Evolutionary conservation across 1,139 yeast genomes (phyloP).

Genomic region (Saccharomyces hybrid): DNA sequence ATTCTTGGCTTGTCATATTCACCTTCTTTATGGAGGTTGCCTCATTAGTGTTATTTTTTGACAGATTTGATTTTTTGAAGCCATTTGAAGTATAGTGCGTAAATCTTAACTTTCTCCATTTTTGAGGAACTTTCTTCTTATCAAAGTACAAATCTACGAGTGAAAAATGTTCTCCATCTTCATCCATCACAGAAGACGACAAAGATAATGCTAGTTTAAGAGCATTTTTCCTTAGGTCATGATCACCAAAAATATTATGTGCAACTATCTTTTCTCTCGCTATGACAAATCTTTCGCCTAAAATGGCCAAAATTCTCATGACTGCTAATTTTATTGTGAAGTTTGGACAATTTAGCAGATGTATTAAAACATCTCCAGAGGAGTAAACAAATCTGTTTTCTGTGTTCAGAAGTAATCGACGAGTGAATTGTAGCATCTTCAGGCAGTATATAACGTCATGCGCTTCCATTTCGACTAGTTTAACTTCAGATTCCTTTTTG

Average conservation of each 20-base stretch:
- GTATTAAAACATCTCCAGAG: conserved; percentile 55
- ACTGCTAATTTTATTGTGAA: conserved; percentile 55
- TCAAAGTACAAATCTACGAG: conserved; percentile 47
- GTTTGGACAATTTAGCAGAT: conserved; percentile 53
- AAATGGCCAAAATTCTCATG: conserved; percentile 52
- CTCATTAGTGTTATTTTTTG: background rate
- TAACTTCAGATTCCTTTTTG: conserved; percentile 37
- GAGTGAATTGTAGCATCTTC: conserved; percentile 55
- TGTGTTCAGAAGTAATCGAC: conserved; percentile 60
- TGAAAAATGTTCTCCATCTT: conserved; percentile 44
- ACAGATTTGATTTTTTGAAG: conserved; percentile 3
- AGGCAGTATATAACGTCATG: conserved; percentile 44
- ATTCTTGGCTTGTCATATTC: conserved; percentile 41
- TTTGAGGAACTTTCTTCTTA: conserved; percentile 43
- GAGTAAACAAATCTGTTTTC: conserved; percentile 60
- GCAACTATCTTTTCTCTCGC: conserved; percentile 39
- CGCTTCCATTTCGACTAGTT: conserved; percentile 39
- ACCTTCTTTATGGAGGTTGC: conserved; percentile 31
- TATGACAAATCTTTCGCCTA: conserved; percentile 52
- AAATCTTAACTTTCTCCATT: conserved; percentile 52
- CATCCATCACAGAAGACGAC: conserved; percentile 41
- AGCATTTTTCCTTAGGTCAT: conserved; percentile 36
- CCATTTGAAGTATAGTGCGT: conserved; percentile 41
- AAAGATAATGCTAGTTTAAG: conserved; percentile 47
- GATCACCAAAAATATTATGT: conserved; percentile 37